Evolutionary conservation across 75 land plant species (phyloP).

Genomic region (Cryptomeria japonica): DNA sequence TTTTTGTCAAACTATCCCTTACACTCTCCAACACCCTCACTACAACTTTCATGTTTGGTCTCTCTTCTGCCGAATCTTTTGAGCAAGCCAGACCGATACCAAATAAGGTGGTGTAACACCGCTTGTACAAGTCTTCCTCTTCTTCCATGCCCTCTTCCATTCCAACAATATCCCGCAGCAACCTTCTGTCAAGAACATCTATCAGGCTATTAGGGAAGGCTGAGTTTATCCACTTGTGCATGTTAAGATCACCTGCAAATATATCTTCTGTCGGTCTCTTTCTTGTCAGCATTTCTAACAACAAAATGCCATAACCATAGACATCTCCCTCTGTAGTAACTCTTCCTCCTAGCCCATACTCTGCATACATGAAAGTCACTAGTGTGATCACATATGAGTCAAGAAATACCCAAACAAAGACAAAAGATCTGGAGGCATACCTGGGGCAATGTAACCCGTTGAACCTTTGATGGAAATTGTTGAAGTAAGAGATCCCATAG

Average conservation of each 20-base stretch:
- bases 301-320: conserved; percentile 31
- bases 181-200: neutral
- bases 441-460: neutral
- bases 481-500: neutral
- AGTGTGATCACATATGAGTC: neutral
- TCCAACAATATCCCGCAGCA: neutral
- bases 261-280: neutral
- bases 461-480: neutral
- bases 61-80: conserved; percentile 22
- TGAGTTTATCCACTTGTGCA: neutral
- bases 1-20: neutral
- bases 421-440: neutral
- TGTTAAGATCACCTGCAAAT: neutral
- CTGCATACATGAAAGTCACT: conserved; percentile 11
- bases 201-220: neutral
- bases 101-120: neutral
- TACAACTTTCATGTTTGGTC: conserved; percentile 38
- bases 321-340: conserved; percentile 37
- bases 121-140: neutral
- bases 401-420: neutral
- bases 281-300: conserved; percentile 29
- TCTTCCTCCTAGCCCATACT: conserved; percentile 17
- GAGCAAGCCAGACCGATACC: conserved; percentile 26
- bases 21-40: neutral
- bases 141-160: neutral